Base-by-base conservation (phyloP, 768 basidiomycete species). In the Cyathus striatus region DNA sequence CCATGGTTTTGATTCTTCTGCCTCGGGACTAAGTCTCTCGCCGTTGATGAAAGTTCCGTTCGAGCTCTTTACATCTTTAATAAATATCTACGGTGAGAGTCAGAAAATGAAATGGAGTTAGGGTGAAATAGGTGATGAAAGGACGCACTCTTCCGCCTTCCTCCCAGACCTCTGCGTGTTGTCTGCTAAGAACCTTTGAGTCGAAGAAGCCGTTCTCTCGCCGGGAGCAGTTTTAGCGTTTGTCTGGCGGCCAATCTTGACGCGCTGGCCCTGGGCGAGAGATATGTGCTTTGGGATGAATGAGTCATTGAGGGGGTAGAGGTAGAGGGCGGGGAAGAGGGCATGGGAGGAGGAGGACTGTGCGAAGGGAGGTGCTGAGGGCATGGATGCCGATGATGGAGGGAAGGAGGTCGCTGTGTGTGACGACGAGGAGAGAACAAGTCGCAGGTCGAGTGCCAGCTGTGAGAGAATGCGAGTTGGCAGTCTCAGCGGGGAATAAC, bases 111-210 rank as follows among this genome's bases (percentile, higher is more conserved):
- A 39, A 45, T 25, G 34, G 14, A 39, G 35, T 37, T 9, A 13
- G 21, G 33, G 24, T 26, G 26, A 45, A 33, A 22, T 20, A n/a
- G n/a, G n/a, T n/a, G n/a, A n/a, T n/a, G n/a, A 17, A 41, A 2
- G 24, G 5, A 46, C 71, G 39, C 38, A 91, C 93, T 80, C 95
- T 95, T 36, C 79, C 81, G 33, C 64, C 71, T 47, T 95, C 90
- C 68, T 90, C 93, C 95, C 86, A 99, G n/a, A 99, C 89, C 66
- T 98, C 95, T 12, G 95, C 95, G 58, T 98, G 95, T 68, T 90
- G 87, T 52, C 95, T 73, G 52, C 88, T 90, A 47, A 99, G 73
- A 6, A 98, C 75, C 60, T 98, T 97, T 18, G 85, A 88, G 68
- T 98, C 95, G 61, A 99, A 97, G 69, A 88, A 99, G 7, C 93